These are phyloP conservation scores for Leishmania lainsoni DNA, from an alignment of 208 protist species.

Conservation along the genomic window DNA sequence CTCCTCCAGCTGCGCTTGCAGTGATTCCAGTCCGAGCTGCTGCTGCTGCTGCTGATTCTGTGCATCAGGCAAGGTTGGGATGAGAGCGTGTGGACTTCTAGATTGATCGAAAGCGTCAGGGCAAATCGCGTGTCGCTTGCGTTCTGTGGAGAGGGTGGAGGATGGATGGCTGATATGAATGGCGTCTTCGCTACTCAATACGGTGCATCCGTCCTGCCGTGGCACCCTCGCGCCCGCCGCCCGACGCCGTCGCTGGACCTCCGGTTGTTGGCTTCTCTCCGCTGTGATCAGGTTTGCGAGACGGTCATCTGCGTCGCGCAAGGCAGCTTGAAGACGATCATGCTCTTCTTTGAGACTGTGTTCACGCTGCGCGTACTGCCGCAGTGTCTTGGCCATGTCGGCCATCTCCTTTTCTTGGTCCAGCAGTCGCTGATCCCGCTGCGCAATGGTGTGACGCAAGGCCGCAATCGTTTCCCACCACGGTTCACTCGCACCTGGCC, in stretches of 20 bases:
- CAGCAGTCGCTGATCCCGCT: conserved; percentile 19
- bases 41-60: not conserved
- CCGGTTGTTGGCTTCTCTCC: not conserved
- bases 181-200: not conserved
- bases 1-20: conserved; percentile 10
- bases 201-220: not conserved
- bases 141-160: not conserved
- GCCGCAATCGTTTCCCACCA: not conserved
- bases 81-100: not conserved
- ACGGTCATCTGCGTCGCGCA: conserved; percentile 2
- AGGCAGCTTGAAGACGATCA: not conserved
- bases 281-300: not conserved
- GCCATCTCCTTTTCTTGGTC: conserved; percentile 7
- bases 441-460: conserved; percentile 14
- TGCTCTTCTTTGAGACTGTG: conserved; percentile 6
- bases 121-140: not conserved
- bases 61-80: not conserved
- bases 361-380: conserved; percentile 11
- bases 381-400: conserved; percentile 5
- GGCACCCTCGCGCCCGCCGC: too few species aligned
- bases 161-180: not conserved
- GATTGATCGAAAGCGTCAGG: not conserved
- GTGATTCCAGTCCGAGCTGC: not conserved
- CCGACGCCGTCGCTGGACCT: not conserved
- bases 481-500: not conserved